Conservation (phyloP, 805 yeast species). For the Ogataea thermomethanolica region DNA sequence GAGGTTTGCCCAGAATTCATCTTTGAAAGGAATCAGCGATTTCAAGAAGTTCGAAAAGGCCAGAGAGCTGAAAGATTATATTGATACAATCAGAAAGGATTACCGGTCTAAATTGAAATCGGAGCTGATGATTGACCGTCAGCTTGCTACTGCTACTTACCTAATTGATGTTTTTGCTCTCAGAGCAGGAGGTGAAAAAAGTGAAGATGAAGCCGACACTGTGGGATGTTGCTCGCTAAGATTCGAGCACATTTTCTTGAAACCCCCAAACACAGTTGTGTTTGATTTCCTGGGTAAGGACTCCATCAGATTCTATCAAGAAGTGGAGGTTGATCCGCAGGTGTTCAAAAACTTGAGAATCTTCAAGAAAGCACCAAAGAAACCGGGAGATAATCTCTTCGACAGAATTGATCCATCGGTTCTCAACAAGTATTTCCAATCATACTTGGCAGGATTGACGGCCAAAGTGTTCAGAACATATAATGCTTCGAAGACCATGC, state of each 20-base stretch:
- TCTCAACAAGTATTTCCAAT: slow-evolving; percentile 82
- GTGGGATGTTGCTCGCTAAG: slow-evolving; percentile 96
- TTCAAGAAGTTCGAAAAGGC: slow-evolving; percentile 92
- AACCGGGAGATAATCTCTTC: slow-evolving; percentile 87
- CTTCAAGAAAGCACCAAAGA: slow-evolving; percentile 85
- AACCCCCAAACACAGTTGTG: slow-evolving; percentile 80
- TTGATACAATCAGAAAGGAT: slow-evolving; percentile 70
- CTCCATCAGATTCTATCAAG: slow-evolving; percentile 87
- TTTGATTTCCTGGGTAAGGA: slow-evolving; percentile 96
- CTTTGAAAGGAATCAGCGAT: slow-evolving; percentile 88
- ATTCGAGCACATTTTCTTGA: slow-evolving; percentile 81
- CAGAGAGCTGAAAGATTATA: slow-evolving; percentile 70
- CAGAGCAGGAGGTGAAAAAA: slow-evolving; percentile 97
- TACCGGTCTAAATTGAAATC: slow-evolving; percentile 68
- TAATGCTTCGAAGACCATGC: slow-evolving; percentile 96
- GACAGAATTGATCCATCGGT: slow-evolving; percentile 83
- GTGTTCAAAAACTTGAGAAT: slow-evolving; percentile 85
- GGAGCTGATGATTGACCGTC: slow-evolving; percentile 78
- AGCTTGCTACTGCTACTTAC: slow-evolving; percentile 91
- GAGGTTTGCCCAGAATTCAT: slow-evolving; percentile 84
- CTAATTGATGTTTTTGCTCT: slow-evolving; percentile 88
- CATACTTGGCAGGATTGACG: slow-evolving; percentile 87
- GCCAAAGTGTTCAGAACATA: slow-evolving; percentile 98
- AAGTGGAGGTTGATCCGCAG: slow-evolving; percentile 87
- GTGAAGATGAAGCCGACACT: slow-evolving; percentile 96